These are phyloP conservation scores for Oropetium thomaeum DNA, from an alignment of 176 grass and related monocot species.

Conservation along the genomic window DNA sequence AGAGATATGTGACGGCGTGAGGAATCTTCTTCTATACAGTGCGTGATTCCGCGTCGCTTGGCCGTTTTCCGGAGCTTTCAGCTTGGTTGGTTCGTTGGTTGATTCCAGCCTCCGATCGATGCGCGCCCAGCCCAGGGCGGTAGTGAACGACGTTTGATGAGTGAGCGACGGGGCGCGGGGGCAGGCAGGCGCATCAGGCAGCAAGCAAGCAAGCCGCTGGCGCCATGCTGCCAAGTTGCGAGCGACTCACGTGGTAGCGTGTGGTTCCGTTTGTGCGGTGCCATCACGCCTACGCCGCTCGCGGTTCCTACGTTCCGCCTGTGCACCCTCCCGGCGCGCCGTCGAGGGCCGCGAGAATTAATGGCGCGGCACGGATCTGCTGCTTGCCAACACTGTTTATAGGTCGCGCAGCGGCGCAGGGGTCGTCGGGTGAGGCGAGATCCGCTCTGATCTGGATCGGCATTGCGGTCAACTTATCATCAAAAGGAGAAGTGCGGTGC, in stretches of 20 bases:
- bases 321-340: too few relatives aligned
- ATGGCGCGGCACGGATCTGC: background rate
- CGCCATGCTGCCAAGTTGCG: background rate
- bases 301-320: background rate
- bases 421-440: background rate
- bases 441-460: background rate
- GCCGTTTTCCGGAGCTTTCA: too few relatives aligned
- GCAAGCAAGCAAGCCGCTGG: background rate
- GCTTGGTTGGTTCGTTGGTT: too few relatives aligned
- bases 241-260: background rate
- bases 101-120: too few relatives aligned
- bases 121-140: too few relatives aligned
- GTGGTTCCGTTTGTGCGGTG: background rate
- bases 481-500: too few relatives aligned
- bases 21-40: too few relatives aligned
- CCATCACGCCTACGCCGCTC: slow-evolving; percentile 4
- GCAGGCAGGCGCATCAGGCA: too few relatives aligned
- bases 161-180: too few relatives aligned
- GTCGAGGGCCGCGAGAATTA: background rate
- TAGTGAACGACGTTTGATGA: too few relatives aligned
- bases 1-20: background rate
- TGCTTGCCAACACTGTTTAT: background rate
- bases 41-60: too few relatives aligned
- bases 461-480: background rate
- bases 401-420: background rate